Base-by-base conservation (phyloP, 345 rosid species). In the Sisymbrium altissimum region DNA sequence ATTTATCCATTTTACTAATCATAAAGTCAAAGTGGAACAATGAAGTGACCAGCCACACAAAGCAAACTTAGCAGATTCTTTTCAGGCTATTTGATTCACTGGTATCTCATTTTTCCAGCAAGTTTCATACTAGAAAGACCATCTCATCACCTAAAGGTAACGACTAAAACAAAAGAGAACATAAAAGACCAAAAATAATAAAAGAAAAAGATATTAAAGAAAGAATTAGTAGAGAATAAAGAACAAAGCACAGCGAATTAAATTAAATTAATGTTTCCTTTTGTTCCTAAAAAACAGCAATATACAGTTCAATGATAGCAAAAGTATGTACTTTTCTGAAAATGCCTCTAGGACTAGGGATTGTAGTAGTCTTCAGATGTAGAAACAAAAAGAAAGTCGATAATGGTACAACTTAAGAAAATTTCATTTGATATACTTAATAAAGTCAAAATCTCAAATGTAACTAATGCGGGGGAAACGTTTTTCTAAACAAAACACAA, bases 121-220 rank as follows among this genome's bases (percentile, higher is more conserved):
- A 38, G 32, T 7, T 56, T 55, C 30, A 19, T 38, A 48, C 14
- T 29, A 58, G 33, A 58, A 41, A 59, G 25, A 66, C 39, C 46
- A 67, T 64, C 32, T 66, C 17, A 67, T 60, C 68, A 75, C 39
- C 19, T 65, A 56, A 70, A 76, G 54, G 59, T n/a, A 63, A 69
- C 18, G 25, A 27, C 71, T 63, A 70, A 70, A 70, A 70, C 61
- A 64, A 76, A 75, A 64, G 50, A 58, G 21, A 58, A 39, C 7
- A 59, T 46, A 75, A 25, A 23, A 68, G 64, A 54, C 25, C 44
- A 49, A 58, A 49, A 58, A 69, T 23, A 18, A 58, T 7, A 14
- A 59, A 61, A 65, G 36, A 9, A 55, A 76, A 56, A 29, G 75
- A 69, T n/a, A n/a, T 69, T 62, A 64, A 70, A 76, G 60, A 54